Conservation (phyloP, 768 basidiomycete species). For the Amanita phalloides region DNA sequence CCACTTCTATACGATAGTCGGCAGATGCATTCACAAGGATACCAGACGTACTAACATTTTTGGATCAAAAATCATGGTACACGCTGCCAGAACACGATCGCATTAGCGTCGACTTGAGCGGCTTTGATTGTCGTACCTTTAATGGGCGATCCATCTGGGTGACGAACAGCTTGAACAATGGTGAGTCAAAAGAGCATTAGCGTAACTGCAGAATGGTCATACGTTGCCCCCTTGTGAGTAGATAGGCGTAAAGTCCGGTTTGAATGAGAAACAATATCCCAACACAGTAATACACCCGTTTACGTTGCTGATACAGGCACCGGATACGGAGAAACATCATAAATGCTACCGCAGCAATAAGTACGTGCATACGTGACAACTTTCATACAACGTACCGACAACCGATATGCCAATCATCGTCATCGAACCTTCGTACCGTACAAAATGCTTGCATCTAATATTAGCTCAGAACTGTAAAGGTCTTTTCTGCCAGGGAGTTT, state of each 20-base stretch:
- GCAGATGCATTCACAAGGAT: not conserved
- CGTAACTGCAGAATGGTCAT: constrained; percentile 9
- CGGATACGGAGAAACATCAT: constrained; percentile 50
- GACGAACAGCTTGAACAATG: not conserved
- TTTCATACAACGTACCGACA: constrained; percentile 18
- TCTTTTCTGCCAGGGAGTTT: not conserved
- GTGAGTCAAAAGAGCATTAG: not conserved
- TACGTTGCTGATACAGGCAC: constrained; percentile 26
- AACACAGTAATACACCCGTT: constrained; percentile 19
- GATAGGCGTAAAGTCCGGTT: constrained; percentile 39
- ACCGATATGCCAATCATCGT: constrained; percentile 41
- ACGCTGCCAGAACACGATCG: constrained; percentile 17
- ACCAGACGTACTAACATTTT: constrained; percentile 18
- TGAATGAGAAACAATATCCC: constrained; percentile 29
- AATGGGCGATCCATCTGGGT: not conserved
- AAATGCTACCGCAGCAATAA: constrained; percentile 14
- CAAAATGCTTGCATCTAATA: constrained; percentile 32
- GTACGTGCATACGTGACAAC: not conserved
- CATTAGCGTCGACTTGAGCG: not conserved
- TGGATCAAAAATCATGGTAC: constrained; percentile 31
- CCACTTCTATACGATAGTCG: constrained; percentile 20
- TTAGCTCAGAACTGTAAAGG: not conserved
- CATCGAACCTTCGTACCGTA: constrained; percentile 42
- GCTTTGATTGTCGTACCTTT: not conserved
- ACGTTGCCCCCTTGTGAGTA: constrained; percentile 43